Percentiles rank a stretch among this genome's conserved stretches.
These are phyloP conservation scores for Dillenia suffruticosa DNA, from an alignment of 164 flowering plant species.

Conservation along the genomic window DNA sequence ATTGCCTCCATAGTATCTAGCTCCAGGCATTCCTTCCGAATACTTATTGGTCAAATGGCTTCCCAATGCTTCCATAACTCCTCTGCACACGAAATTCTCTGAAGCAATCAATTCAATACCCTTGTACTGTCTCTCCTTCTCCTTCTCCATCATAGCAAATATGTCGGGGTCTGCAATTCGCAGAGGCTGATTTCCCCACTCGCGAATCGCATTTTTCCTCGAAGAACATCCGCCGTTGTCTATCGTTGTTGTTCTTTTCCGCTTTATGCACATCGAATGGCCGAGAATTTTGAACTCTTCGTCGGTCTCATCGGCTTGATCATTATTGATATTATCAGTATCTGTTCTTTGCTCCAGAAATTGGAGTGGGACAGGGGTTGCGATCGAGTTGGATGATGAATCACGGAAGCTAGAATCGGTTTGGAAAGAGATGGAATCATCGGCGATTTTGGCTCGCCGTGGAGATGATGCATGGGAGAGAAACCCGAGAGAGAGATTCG, in stretches of 20 bases:
- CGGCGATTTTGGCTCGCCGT: conserved; percentile 15
- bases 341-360: conserved; percentile 15
- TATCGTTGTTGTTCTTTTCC: conserved; percentile 12
- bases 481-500: conserved; percentile 29
- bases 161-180: conserved; percentile 34
- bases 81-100: conserved; percentile 46
- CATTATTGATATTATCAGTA: background rate
- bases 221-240: background rate
- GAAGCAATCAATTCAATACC: conserved; percentile 60
- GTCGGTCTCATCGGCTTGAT: conserved; percentile 14
- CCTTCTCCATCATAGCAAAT: conserved; percentile 42
- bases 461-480: conserved; percentile 19
- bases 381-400: conserved; percentile 5
- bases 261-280: conserved; percentile 45
- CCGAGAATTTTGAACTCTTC: conserved; percentile 47
- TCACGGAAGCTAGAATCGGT: conserved; percentile 28
- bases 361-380: conserved; percentile 25
- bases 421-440: conserved; percentile 29
- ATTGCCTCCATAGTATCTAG: conserved; percentile 50
- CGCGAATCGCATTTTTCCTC: conserved; percentile 22
- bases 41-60: conserved; percentile 51
- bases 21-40: conserved; percentile 58
- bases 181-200: conserved; percentile 38
- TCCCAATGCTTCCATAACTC: conserved; percentile 57
- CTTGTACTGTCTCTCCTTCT: conserved; percentile 36